Evolutionary conservation across 2,329 filamentous ascomycete genomes (phyloP), one percentile per base, ranked within the genome.

Genomic region (Plenodomus tracheiphilus): DNA sequence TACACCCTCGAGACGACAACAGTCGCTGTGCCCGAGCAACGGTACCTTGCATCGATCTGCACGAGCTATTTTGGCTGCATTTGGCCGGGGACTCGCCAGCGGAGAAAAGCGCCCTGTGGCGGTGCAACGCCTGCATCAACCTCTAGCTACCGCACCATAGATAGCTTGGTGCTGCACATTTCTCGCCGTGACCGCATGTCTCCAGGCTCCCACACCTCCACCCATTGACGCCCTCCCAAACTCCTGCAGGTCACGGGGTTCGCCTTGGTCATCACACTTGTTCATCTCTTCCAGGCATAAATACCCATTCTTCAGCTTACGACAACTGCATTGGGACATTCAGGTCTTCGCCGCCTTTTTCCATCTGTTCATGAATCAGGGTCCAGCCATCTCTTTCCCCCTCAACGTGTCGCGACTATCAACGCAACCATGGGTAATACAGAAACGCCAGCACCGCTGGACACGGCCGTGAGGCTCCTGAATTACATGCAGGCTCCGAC

Each of bases 401-500:
- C 21, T 38, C 13, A 15, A 38, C 42, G 4, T 32, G 15, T 19
- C 16, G 30, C 41, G 22, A 48, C 38, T 20, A 10, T 40, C 9
- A 49, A 46, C 16, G 40, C 18, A 19, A 58, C 39, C 28, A 61
- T 64, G 55, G 51, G 51, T 1, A 41, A 30, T 7, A 37, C 53
- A 34, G 28, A 34, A 3, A 39, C 53, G 15, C 39, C 46, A 9
- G 42, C 54, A 30, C 30, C 55, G 19, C 56, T 61, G 18, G 50
- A 52, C 22, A 48, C 61, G 16, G 62, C 62, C 19, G 62, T 66
- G 60, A 53, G 46, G n/a, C 54, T 70, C 4, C 51, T 72, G 28
- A 54, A 67, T 44, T 70, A 72, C 37, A 59, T 68, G 53, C 66
- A 72, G 25, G 69, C 68, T 9, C 69, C 69, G 1, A 45, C 56